Percentiles rank a stretch among this genome's conserved stretches.
Evolutionary conservation across 768 basidiomycete species (phyloP).

Genomic region (Collybiopsis confluens): DNA sequence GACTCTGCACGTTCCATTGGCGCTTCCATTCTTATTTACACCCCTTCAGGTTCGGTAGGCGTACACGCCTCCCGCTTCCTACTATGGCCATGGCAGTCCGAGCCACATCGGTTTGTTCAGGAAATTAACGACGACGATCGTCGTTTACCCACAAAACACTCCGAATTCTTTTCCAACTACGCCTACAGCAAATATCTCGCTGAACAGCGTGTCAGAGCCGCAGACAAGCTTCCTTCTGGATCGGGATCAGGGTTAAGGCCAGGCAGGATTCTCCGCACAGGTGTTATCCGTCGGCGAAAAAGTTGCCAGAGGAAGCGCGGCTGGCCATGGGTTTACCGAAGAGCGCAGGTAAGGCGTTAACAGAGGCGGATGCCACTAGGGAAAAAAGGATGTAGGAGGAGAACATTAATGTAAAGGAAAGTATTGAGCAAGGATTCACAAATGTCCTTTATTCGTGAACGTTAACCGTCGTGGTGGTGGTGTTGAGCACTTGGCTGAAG

Average conservation of each 20-base stretch:
- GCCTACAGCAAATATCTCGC: slow-evolving; percentile 60
- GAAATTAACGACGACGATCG: slow-evolving; percentile 58
- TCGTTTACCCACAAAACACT: slow-evolving; percentile 46
- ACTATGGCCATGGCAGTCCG: slow-evolving; percentile 73
- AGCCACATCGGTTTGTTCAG: slow-evolving; percentile 56
- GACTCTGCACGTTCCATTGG: slow-evolving; percentile 54
- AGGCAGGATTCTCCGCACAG: slow-evolving; percentile 47
- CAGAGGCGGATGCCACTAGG: too few relatives aligned
- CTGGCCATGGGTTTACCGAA: too few relatives aligned
- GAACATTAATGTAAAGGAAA: too few relatives aligned
- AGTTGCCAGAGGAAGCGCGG: too few relatives aligned
- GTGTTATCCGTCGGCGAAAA: slow-evolving; percentile 75
- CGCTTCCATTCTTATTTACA: slow-evolving; percentile 59
- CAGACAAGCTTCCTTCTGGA: slow-evolving; percentile 28
- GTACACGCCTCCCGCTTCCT: slow-evolving; percentile 57
- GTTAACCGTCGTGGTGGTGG: too few relatives aligned
- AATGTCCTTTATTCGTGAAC: too few relatives aligned
- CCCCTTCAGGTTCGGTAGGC: slow-evolving; percentile 67
- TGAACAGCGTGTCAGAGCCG: slow-evolving; percentile 42
- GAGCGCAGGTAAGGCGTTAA: too few relatives aligned
- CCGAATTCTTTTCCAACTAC: slow-evolving; percentile 76
- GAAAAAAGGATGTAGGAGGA: too few relatives aligned
- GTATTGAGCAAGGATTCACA: too few relatives aligned
- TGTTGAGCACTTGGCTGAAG: too few relatives aligned
- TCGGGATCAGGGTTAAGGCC: too few relatives aligned